phyloP scores from a whole-genome alignment of 345 rosid genomes.

The Eucalyptus curtisii region DNA sequence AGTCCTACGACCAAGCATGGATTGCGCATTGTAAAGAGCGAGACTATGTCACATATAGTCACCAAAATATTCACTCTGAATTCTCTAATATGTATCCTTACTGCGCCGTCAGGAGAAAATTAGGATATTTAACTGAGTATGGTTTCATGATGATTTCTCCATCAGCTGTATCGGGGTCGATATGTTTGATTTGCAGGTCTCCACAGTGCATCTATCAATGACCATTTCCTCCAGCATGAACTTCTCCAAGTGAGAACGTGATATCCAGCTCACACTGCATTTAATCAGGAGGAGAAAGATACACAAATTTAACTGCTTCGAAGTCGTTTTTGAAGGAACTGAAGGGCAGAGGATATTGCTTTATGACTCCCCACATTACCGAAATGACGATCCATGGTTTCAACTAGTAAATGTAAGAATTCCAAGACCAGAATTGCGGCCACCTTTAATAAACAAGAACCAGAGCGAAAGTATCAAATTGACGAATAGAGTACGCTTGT shows the following conservation, averaged over 20 bases:
- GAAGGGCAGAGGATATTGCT: not conserved
- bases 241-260: constrained; percentile 80
- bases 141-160: constrained; percentile 63
- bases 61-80: not conserved
- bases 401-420: constrained; percentile 88
- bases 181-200: constrained; percentile 85
- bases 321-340: not conserved
- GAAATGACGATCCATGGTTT: constrained; percentile 96
- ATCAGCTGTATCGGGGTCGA: constrained; percentile 69
- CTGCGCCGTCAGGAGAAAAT: not conserved
- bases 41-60: not conserved
- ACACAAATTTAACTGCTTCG: not conserved
- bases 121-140: not conserved
- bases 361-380: constrained; percentile 74
- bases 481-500: no score
- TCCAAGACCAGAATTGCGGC: constrained; percentile 26
- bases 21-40: not conserved
- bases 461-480: no score
- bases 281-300: not conserved
- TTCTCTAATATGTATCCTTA: not conserved
- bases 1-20: not conserved
- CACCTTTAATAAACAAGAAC: no score
- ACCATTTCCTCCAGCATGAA: constrained; percentile 99
- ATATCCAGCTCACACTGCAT: constrained; percentile 89
- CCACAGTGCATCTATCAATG: constrained; percentile 85